Conservation (phyloP, 371 early-diverging fungal genomes). For the Umbelopsis sp. region DNA sequence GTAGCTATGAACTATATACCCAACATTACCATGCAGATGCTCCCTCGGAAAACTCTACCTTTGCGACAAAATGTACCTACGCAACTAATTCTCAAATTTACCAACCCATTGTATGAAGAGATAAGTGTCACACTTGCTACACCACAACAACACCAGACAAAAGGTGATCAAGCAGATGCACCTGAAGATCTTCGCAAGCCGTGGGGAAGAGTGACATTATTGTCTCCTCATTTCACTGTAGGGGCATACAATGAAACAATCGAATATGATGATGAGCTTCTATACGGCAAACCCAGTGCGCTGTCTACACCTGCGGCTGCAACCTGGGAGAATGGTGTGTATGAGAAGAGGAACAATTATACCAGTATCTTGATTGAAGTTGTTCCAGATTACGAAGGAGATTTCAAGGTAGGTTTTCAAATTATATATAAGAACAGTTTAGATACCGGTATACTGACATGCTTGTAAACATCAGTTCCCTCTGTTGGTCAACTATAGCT, state of each 20-base stretch:
- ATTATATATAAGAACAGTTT: too few relatives aligned
- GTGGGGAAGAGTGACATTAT: constrained; percentile 54
- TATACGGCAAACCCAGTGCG: constrained; percentile 20
- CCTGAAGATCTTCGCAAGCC: constrained; percentile 3
- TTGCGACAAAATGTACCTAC: constrained; percentile 58
- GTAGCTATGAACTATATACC: constrained; percentile 86
- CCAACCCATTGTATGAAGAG: constrained; percentile 82
- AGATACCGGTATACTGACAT: background rate
- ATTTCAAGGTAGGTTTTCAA: constrained; percentile 46
- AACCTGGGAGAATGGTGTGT: constrained; percentile 53
- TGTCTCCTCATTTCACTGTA: constrained; percentile 74
- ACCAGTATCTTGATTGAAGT: constrained; percentile 65
- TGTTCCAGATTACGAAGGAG: constrained; percentile 50
- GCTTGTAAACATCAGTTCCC: constrained; percentile 56
- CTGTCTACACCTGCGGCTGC: constrained; percentile 26
- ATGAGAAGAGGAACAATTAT: constrained; percentile 62
- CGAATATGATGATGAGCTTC: constrained; percentile 78
- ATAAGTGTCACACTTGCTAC: constrained; percentile 69
- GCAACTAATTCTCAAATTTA: constrained; percentile 77
- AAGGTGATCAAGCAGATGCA: constrained; percentile 10
- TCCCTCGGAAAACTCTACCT: constrained; percentile 57
- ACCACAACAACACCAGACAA: constrained; percentile 30
- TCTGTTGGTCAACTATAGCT: constrained; percentile 63
- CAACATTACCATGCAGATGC: constrained; percentile 69
- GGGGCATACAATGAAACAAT: constrained; percentile 82